These are phyloP conservation scores for Castanopsis chinensis DNA, from an alignment of 306 rosid species.

Conservation along the genomic window DNA sequence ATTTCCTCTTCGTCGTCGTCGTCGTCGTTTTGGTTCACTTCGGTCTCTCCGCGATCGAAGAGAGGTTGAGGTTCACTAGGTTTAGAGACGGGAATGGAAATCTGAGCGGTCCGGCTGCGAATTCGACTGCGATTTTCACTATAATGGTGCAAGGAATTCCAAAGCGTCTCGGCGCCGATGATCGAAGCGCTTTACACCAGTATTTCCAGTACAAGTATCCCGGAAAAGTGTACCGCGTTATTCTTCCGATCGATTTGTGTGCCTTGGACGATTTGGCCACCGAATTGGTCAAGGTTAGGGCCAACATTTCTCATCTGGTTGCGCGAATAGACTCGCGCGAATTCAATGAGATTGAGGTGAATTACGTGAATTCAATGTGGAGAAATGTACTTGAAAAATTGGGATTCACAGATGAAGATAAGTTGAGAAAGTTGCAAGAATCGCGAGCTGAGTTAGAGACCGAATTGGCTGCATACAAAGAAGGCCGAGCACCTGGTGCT, in stretches of 20 bases:
- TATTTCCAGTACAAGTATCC: slow-evolving; percentile 87
- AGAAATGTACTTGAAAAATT: slow-evolving; percentile 38
- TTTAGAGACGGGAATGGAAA: slow-evolving; percentile 88
- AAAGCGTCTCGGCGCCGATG: slow-evolving; percentile 54
- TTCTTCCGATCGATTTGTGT: slow-evolving; percentile 87
- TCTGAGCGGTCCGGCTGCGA: slow-evolving; percentile 57
- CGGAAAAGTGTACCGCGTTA: slow-evolving; percentile 78
- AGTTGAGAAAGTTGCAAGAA: slow-evolving; percentile 70
- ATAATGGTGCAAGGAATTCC: slow-evolving; percentile 96
- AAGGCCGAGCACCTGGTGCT: slow-evolving; percentile 78
- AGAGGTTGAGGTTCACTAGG: slow-evolving; percentile 69
- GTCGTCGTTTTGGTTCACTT: slow-evolving; percentile 72
- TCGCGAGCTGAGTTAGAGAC: slow-evolving; percentile 81
- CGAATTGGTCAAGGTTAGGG: slow-evolving; percentile 65
- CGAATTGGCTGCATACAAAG: slow-evolving; percentile 77
- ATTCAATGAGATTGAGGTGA: slow-evolving; percentile 33
- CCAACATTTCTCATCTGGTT: slow-evolving; percentile 72
- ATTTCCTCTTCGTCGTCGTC: slow-evolving; percentile 62
- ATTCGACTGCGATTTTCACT: slow-evolving; percentile 84
- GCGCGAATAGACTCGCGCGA: slow-evolving; percentile 76
- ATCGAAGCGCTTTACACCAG: slow-evolving; percentile 63
- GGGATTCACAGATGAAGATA: slow-evolving; percentile 75
- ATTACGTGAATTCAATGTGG: too few species aligned
- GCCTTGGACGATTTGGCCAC: slow-evolving; percentile 86
- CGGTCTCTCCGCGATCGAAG: slow-evolving; percentile 66